Base-by-base conservation (phyloP, 495 filamentous ascomycete species). In the Xylaria longipes region DNA sequence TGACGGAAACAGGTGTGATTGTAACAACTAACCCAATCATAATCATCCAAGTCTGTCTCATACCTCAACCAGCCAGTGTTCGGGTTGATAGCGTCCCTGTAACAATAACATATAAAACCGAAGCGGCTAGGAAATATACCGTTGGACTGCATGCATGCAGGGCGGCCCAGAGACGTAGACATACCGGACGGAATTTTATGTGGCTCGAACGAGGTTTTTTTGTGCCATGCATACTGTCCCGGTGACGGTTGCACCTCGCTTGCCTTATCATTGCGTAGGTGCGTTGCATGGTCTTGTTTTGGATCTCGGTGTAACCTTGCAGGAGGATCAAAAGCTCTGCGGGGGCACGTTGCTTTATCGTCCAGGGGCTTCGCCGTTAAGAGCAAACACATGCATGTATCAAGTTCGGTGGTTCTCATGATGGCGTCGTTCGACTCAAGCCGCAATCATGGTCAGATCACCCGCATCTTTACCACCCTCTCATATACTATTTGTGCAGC, bases 211-310 rank as follows among this genome's bases (percentile, higher is more conserved):
- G 37, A 60, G 33, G n/a, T 2, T 22, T 33, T 29, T 25, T 62
- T 12, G 60, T 41, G 37, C 60, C 37, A 35, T 43, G 37, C 22
- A 62, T 62, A 41, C 37, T 25, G 5, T 35, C 37, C 31, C 22
- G n/a, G 60, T 62, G 17, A 60, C 12, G 31, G 60, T 62, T 62
- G 27, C 60, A 62, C 5, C 60, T 62, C 60, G 22, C 60, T 27
- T 62, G 35, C 60, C 37, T 62, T 62, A 62, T 62, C 60, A 43
- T 15, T 62, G 35, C 17, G 6, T 39, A 22, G 57, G 57, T 61
- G 33, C 20, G 57, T 39, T 61, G 60, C 60, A 62, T 22, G 60
- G 37, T 62, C 60, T 11, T n/a, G 35, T 41, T 37, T 41, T 41
- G 37, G 37, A 41, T 43, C 37, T 41, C 60, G 60, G 33, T 62